Percentiles rank a stretch among this genome's conserved stretches.
phyloP scores from a whole-genome alignment of 306 rosid species.

The Vigna mungo region DNA sequence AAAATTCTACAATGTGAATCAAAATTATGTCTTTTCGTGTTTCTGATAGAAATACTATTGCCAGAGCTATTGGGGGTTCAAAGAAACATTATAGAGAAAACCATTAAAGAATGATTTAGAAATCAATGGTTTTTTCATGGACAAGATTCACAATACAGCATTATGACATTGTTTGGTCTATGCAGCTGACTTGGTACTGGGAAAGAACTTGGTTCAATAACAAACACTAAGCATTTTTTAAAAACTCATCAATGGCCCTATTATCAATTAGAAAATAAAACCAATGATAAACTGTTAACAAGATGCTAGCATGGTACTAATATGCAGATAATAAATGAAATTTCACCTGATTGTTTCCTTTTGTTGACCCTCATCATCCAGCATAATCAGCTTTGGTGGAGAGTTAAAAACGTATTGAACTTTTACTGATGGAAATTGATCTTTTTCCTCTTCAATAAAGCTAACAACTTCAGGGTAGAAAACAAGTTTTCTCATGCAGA shows the following conservation, averaged over 20 bases:
- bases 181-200: background rate
- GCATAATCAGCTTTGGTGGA: constrained; percentile 89
- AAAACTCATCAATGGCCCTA: constrained; percentile 19
- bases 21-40: background rate
- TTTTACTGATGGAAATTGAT: constrained; percentile 73
- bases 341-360: constrained; percentile 89
- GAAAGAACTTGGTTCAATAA: background rate
- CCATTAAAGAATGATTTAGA: background rate
- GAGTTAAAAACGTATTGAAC: constrained; percentile 85
- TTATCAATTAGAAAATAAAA: constrained; percentile 26
- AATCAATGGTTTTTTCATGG: background rate
- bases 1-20: constrained; percentile 14
- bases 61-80: background rate
- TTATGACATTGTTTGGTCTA: background rate
- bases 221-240: constrained; percentile 7
- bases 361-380: constrained; percentile 73
- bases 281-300: background rate
- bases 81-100: background rate
- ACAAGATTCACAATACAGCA: constrained; percentile 1
- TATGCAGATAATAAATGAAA: constrained; percentile 18
- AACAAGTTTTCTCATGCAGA: constrained; percentile 94
- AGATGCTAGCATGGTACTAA: constrained; percentile 11
- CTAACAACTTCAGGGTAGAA: constrained; percentile 95
- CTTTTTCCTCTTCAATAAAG: constrained; percentile 92
- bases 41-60: background rate